phyloP scores from a whole-genome alignment of 2,329 filamentous ascomycete genomes.

The Basipetospora chlamydospora region DNA sequence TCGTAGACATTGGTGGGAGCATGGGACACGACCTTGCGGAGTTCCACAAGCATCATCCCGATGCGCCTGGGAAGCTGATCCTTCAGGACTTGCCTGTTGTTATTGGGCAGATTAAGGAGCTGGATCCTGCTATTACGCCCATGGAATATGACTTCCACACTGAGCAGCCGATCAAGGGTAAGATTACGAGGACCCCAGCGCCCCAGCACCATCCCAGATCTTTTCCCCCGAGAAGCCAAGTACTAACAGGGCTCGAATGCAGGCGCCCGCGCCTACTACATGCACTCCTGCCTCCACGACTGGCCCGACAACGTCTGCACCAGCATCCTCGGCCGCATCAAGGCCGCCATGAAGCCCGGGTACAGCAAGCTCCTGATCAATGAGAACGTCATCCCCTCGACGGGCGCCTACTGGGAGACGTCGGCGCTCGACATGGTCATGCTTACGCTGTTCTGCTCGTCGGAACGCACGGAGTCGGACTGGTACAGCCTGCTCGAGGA shows the following conservation, averaged over 20 bases:
- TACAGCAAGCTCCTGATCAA: constrained; percentile 20
- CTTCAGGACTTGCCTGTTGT: constrained; percentile 32
- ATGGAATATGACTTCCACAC: constrained; percentile 19
- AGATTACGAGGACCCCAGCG: background rate
- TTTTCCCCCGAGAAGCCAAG: background rate
- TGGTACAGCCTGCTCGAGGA: constrained; percentile 19
- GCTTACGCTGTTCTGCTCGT: constrained; percentile 12
- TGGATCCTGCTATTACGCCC: constrained; percentile 16
- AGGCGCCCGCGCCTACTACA: constrained; percentile 19
- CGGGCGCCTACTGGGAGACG: constrained; percentile 15
- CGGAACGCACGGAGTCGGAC: constrained; percentile 16
- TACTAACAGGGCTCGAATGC: background rate
- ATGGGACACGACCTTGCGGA: constrained; percentile 20
- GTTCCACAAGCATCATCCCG: constrained; percentile 14
- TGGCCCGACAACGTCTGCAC: constrained; percentile 15
- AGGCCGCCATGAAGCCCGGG: constrained; percentile 15
- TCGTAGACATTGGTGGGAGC: constrained; percentile 22
- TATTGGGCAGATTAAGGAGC: constrained; percentile 16
- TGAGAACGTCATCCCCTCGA: constrained; percentile 18
- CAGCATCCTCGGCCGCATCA: constrained; percentile 14
- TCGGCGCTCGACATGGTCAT: constrained; percentile 18
- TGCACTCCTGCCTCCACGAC: constrained; percentile 20
- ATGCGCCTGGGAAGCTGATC: constrained; percentile 25
- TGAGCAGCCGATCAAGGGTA: constrained; percentile 15
- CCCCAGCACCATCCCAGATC: background rate